Percentiles rank a stretch among this genome's conserved stretches.
phyloP scores from a whole-genome alignment of 192 early-diverging fungal species.

The Physocladia obscura region DNA sequence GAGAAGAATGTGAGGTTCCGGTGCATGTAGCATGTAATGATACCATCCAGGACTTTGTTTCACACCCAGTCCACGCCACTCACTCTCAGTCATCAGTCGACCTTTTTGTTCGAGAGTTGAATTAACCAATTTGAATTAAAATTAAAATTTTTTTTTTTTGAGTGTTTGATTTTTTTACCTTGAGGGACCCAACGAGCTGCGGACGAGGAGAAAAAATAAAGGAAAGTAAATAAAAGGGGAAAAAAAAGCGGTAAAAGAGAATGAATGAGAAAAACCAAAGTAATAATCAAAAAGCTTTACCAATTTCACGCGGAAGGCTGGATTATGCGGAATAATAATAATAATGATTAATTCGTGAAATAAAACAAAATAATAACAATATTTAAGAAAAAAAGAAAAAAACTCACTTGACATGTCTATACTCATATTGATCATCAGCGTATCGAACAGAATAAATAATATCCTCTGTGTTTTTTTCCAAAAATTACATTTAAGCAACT shows the following conservation, averaged over 20 bases:
- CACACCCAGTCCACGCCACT: conserved; percentile 31
- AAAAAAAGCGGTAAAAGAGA: neutral
- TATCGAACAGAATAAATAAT: conserved; percentile 34
- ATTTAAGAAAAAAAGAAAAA: neutral
- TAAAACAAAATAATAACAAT: neutral
- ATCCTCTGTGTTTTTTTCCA: neutral
- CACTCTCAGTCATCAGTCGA: conserved; percentile 29
- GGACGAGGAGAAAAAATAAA: neutral
- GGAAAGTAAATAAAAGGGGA: neutral
- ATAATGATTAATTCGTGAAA: too few species aligned
- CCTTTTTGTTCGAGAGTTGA: conserved; percentile 9
- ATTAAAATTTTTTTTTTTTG: neutral
- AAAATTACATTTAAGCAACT: too few species aligned
- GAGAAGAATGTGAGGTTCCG: conserved; percentile 38
- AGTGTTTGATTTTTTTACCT: conserved; percentile 9
- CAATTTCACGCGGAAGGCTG: conserved; percentile 37
- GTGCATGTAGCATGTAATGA: conserved; percentile 38
- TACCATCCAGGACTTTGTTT: conserved; percentile 35
- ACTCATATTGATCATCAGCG: conserved; percentile 34
- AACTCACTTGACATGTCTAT: conserved; percentile 34
- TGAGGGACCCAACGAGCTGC: conserved; percentile 33
- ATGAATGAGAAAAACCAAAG: too few species aligned
- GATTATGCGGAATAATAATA: neutral
- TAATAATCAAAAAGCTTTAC: too few species aligned
- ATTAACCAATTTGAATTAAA: neutral